Base-by-base conservation (phyloP, 345 rosid species). In the Turritis glabra region DNA sequence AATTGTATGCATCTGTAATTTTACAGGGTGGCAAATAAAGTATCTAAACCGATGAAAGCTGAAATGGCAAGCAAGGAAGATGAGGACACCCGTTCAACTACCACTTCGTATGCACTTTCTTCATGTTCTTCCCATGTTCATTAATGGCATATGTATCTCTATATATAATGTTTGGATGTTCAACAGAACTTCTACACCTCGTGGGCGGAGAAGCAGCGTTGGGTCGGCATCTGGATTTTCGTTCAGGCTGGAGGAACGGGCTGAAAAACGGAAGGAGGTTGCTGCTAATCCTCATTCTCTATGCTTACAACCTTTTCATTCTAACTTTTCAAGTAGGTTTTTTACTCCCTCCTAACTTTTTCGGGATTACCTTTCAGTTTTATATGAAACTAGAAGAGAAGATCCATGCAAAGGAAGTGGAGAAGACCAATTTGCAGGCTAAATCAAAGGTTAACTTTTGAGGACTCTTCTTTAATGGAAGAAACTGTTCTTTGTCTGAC, bases 191-290 rank as follows among this genome's bases (percentile, higher is more conserved):
- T 85, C 84, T 63, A 81, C 93, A 50, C 80, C 88, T 73, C 82
- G 72, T 73, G 83, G 86, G 22, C 63, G 82, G 64, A 80, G 89
- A 76, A 81, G 84, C 67, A 81, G 86, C 46, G 81, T 80, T 41
- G 88, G 83, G 6, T 88, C 92, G 11, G 88, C 81, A 5, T 85
- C 92, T 70, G 99, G 96, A 74, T 95, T 95, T 71, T 86, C 87
- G 46, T 95, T 87, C 71, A 92, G 92, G 85, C 82, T 92, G 83
- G 96, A 89, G 50, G 99, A 92, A 80, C 91, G 98, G 8, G 99
- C 98, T 78, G 99, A 92, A 76, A 92, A 85, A 81, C 80, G 99
- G 62, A 95, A 83, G 78, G 98, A 92, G 99, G 98, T 95, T 72
- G 7, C 3, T 75, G 8, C 61, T 37, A 13, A 37, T 57, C 2